Evolutionary conservation across 805 yeast species (phyloP), one percentile per base, ranked within the genome.

Genomic region (Hyphopichia homilentoma): DNA sequence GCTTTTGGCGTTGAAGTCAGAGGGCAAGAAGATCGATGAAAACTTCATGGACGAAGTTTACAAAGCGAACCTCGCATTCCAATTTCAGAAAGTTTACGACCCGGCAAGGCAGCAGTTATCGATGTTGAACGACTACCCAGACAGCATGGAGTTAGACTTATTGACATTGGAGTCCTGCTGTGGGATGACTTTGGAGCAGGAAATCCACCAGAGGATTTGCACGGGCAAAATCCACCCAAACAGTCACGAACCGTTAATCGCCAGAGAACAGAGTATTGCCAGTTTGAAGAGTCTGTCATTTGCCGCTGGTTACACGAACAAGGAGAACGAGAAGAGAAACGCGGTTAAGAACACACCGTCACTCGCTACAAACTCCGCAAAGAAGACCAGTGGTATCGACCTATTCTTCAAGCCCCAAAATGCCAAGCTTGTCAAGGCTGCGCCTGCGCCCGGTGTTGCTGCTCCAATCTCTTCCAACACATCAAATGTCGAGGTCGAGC

Each of bases 81-180:
- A 73, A 48, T 84, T 67, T 53, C 97, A 88, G 54, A 71, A 95
- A 40, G 97, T 93, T 1, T 90, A 77, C 57, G 76, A 89, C 52
- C 95, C 96, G 0, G 30, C 54, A 2, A 39, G 50, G 1, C 47
- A 67, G 25, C 32, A 46, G 23, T 59, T 86, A n/a, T 67, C 70
- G 1, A 75, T 85, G 21, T 62, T 90, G 42, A 77, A 75, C 44
- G 73, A 70, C 3, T 61, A 81, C 8, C 80, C 83, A 0, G 59
- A 54, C 1, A 61, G 53, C 3, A 47, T 69, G 19, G 59, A 54
- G 14, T 49, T 60, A 7, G 69, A 73, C 26, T 57, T 63, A 40
- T 77, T 74, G 3, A 45, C 28, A 48, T 67, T 46, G 24, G 67
- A 48, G 36, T 34, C 54, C 5, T 74, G 77, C 39, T 70, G 79